Evolutionary conservation across 805 yeast species (phyloP).

Genomic region (Candida tammaniensis): DNA sequence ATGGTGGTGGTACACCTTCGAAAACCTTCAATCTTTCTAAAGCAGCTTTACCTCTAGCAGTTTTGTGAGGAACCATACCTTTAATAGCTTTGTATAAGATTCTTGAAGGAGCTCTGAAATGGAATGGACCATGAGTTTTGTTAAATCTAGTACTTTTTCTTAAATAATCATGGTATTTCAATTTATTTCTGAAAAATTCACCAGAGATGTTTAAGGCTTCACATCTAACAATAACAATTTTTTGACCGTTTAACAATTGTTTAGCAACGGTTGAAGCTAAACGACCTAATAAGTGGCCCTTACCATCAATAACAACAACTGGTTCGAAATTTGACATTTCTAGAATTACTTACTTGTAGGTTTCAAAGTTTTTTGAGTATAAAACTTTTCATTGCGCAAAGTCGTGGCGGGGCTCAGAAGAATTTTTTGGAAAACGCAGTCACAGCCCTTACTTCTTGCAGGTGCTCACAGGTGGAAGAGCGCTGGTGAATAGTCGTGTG

Average conservation of each 20-base stretch:
- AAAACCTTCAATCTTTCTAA: slow-evolving; percentile 98
- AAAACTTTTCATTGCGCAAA: slow-evolving; percentile 1
- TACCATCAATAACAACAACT: slow-evolving; percentile 98
- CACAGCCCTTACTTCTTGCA: too few species aligned
- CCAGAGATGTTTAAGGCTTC: slow-evolving; percentile 99
- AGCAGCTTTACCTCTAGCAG: slow-evolving; percentile 99
- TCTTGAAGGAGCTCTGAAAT: slow-evolving; percentile 99
- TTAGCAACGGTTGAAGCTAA: slow-evolving; percentile 98
- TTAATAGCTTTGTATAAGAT: slow-evolving; percentile 99
- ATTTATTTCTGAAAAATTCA: slow-evolving; percentile 99
- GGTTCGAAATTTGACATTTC: slow-evolving; percentile 86
- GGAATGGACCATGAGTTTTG: slow-evolving; percentile 99
- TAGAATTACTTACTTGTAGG: slow-evolving; percentile 5
- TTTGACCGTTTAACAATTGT: slow-evolving; percentile 97
- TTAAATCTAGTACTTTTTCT: slow-evolving; percentile 99
- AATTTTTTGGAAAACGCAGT: too few species aligned
- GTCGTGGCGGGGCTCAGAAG: neutral
- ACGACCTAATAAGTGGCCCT: slow-evolving; percentile 99
- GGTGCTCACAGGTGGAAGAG: too few species aligned
- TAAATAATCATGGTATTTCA: slow-evolving; percentile 99
- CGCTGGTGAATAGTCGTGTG: too few species aligned
- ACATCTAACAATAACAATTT: slow-evolving; percentile 94
- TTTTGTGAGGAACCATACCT: slow-evolving; percentile 99
- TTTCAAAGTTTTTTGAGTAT: slow-evolving; percentile 3
- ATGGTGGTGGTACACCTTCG: slow-evolving; percentile 99